Percentiles rank a stretch among this genome's conserved stretches.
Conservation (phyloP, 805 yeast genomes). For the Lipomyces kockii region DNA sequence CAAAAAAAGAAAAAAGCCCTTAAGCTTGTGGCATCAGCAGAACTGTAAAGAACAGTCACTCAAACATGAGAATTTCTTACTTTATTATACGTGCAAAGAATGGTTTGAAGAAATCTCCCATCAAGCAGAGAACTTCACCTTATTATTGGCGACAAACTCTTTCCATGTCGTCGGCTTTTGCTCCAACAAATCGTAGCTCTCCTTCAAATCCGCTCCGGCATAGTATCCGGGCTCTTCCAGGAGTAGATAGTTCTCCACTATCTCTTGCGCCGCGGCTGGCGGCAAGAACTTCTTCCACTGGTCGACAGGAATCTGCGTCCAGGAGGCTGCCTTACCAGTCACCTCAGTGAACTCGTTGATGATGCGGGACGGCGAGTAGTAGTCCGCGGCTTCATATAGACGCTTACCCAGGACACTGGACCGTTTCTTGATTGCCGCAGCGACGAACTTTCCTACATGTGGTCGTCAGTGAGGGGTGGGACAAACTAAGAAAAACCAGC, state of each 20-base stretch:
- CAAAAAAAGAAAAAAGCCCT: too few relatives aligned
- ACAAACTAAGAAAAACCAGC: neutral
- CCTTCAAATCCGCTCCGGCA: neutral
- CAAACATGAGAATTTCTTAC: too few relatives aligned
- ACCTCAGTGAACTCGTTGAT: neutral
- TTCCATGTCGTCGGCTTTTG: neutral
- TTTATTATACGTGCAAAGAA: too few relatives aligned
- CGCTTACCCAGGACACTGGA: neutral
- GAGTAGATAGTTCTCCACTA: neutral
- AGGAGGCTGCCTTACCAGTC: neutral
- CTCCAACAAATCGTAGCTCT: neutral
- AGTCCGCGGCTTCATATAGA: neutral
- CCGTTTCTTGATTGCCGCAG: neutral
- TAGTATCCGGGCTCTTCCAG: conserved; percentile 1
- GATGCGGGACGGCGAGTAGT: neutral
- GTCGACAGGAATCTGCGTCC: neutral
- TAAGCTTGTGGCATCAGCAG: too few relatives aligned
- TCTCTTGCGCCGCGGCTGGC: neutral
- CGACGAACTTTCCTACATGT: neutral
- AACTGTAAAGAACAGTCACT: too few relatives aligned
- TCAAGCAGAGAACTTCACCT: neutral
- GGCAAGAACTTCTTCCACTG: neutral
- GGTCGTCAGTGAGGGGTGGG: neutral
- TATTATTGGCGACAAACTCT: neutral
- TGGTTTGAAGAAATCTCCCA: too few relatives aligned